Evolutionary conservation across 345 rosid species (phyloP), one percentile per base, ranked within the genome.

Genomic region (Mercurialis annua): DNA sequence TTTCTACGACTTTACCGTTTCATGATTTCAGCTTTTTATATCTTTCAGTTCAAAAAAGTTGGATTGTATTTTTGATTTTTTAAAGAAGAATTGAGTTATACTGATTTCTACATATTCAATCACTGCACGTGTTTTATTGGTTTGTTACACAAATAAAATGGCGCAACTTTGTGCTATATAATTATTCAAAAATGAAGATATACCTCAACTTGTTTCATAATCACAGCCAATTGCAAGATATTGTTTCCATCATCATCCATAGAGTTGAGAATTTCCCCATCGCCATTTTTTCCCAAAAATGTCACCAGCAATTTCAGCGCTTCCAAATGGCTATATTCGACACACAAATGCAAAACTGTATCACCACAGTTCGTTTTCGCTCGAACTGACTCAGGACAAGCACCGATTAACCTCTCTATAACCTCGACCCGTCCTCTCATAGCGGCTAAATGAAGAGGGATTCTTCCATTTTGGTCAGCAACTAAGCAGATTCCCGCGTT

Each of bases 121-220:
- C n/a, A n/a, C n/a, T n/a, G n/a, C n/a, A n/a, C n/a, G n/a, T n/a
- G n/a, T n/a, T n/a, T n/a, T n/a, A n/a, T n/a, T n/a, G n/a, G n/a
- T n/a, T n/a, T n/a, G n/a, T n/a, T n/a, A n/a, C n/a, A n/a, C n/a
- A n/a, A n/a, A n/a, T n/a, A n/a, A n/a, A n/a, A n/a, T n/a, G n/a
- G n/a, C n/a, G n/a, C n/a, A n/a, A n/a, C n/a, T n/a, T n/a, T n/a
- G n/a, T n/a, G n/a, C n/a, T n/a, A n/a, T n/a, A n/a, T n/a, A n/a
- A n/a, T n/a, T n/a, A n/a, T n/a, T n/a, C n/a, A n/a, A n/a, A 9
- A 36, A 36, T 36, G 40, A 4, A 36, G 40, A 51, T 51, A 51
- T 51, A 51, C 55, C 26, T 51, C 24, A 11, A 51, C 55, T 51
- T 51, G 55, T 27, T 51, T 18, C 55, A 51, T 51, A 24, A 51